Evolutionary conservation across 441 rosid genomes (phyloP).

Genomic region (Pelargonium exstipulatum): DNA sequence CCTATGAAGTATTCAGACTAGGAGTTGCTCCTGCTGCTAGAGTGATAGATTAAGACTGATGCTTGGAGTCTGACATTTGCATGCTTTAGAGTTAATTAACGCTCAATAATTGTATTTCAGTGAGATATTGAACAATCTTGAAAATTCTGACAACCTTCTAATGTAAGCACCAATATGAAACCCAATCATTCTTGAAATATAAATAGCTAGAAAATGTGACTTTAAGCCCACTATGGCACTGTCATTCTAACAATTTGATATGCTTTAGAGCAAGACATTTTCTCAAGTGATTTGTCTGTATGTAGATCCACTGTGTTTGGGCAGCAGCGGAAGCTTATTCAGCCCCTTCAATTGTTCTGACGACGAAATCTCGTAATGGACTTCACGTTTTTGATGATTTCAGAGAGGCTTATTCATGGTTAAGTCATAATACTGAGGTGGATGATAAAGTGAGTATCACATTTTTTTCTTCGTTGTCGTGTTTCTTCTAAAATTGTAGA

Average conservation of each 20-base stretch:
- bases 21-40: neutral
- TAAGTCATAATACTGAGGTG: conserved; percentile 92
- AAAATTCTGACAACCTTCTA: too few relatives aligned
- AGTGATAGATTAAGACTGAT: neutral
- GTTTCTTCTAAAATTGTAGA: neutral
- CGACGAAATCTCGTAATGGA: conserved; percentile 66
- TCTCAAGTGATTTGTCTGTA: conserved; percentile 20
- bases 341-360: conserved; percentile 94
- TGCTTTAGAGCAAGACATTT: neutral
- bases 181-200: neutral
- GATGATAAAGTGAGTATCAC: conserved; percentile 79
- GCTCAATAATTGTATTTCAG: neutral
- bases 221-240: neutral
- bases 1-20: neutral
- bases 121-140: neutral
- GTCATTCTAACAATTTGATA: neutral
- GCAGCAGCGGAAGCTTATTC: conserved; percentile 99
- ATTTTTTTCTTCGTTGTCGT: neutral
- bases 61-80: neutral
- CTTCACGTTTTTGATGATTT: conserved; percentile 97
- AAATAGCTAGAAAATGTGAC: neutral
- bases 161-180: too few relatives aligned
- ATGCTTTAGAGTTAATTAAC: neutral
- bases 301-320: conserved; percentile 98
- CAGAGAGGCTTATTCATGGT: conserved; percentile 96